phyloP scores from a whole-genome alignment of 495 filamentous ascomycete species.

The Penicillium parvum region DNA sequence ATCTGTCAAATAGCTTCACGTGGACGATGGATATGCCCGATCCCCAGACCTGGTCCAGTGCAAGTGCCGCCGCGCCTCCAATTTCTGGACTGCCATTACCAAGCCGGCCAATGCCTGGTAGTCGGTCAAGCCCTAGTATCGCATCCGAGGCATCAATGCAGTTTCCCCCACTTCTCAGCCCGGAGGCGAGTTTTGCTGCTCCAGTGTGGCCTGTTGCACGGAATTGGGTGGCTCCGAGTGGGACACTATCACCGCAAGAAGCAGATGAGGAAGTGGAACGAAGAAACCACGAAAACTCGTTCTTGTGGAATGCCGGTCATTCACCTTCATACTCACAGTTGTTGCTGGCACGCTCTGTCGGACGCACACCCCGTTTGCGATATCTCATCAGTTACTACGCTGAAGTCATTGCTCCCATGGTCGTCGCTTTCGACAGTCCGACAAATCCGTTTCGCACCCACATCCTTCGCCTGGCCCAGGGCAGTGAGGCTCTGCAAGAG shows the following conservation, averaged over 20 bases:
- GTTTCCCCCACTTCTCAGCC: conserved; percentile 16
- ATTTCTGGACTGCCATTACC: conserved; percentile 25
- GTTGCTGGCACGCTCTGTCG: conserved; percentile 44
- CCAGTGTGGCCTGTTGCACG: conserved; percentile 15
- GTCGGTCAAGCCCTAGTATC: conserved; percentile 14
- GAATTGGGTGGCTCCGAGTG: conserved; percentile 6
- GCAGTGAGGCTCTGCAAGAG: conserved; percentile 80
- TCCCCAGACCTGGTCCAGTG: conserved; percentile 23
- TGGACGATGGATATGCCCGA: conserved; percentile 31
- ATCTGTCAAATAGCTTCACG: conserved; percentile 13
- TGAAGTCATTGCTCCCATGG: conserved; percentile 83
- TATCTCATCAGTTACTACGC: conserved; percentile 64
- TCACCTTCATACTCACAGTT: conserved; percentile 41
- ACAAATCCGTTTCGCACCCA: conserved; percentile 81
- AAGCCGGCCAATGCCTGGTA: conserved; percentile 12
- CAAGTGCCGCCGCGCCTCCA: conserved; percentile 14
- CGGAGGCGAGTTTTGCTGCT: conserved; percentile 9
- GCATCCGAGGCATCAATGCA: conserved; percentile 13
- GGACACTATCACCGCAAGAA: conserved; percentile 14
- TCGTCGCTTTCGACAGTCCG: conserved; percentile 85
- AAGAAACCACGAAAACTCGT: conserved; percentile 6
- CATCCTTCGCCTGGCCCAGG: conserved; percentile 71
- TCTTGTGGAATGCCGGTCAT: conserved; percentile 25
- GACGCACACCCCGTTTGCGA: conserved; percentile 52
- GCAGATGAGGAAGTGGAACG: conserved; percentile 23